Base-by-base conservation (phyloP, 2,329 filamentous ascomycete genomes). In the Neonectria faginata region DNA sequence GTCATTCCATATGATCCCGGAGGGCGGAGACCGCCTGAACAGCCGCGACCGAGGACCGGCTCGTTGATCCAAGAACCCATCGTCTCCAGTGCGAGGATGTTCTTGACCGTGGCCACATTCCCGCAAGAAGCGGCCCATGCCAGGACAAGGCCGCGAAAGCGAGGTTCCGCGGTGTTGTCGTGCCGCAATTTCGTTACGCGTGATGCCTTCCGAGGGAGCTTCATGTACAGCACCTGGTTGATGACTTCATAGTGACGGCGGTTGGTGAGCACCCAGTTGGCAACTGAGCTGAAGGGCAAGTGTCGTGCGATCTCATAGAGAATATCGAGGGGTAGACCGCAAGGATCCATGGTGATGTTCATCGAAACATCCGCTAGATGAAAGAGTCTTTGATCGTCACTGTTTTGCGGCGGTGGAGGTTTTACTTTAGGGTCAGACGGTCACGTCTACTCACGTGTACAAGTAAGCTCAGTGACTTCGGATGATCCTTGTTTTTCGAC, bases 101-200 rank as follows among this genome's bases (percentile, higher is more conserved):
- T 51, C 11, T 5, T 51, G 20, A 60, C 54, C 2, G 59, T 44
- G 18, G n/a, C 25, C 25, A 54, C 7, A 9, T 60, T 61, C 27
- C 62, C 62, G 4, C 12, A 39, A 8, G 41, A 56, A 20, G 62
- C 59, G 7, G 62, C 58, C 62, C 55, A 65, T 1, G 60, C 11
- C 29, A 65, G 16, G 9, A 65, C 27, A 7, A 61, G 45, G 51
- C 42, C 52, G 1, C 58, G 29, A 7, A 61, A 65, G 18, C 48
- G 51, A 18, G 60, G 60, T 7, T 64, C 41, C 4, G 56, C 12
- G 5, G 20, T 10, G 9, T 20, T 27, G 10, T 44, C 18, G 4
- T 52, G 45, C 50, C 48, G 54, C 25, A 53, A 5, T 3, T 22
- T 42, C n/a, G 18, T 14, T 10, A 33, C 12, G 5, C 29, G 39